A percentile compares a stretch with the other conserved stretches of the same genome.
These are phyloP conservation scores for Pseudohalonectria lignicola DNA, from an alignment of 2,329 filamentous ascomycete genomes.

Conservation along the genomic window DNA sequence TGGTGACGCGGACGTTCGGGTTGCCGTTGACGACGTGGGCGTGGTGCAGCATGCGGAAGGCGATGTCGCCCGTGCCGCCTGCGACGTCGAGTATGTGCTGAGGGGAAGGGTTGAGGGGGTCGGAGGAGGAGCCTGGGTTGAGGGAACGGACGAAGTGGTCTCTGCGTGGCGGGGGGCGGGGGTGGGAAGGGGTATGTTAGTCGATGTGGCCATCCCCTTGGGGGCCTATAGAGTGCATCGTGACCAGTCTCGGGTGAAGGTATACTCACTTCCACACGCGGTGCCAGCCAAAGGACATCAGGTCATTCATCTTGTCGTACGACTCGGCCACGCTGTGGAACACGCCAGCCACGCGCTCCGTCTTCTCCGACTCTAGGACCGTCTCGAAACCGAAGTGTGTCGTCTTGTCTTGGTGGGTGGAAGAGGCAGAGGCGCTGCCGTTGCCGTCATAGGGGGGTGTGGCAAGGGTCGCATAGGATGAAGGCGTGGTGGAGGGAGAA, in stretches of 20 bases:
- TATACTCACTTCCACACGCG: slow-evolving; percentile 71
- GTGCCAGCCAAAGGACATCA: slow-evolving; percentile 97
- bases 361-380: slow-evolving; percentile 69
- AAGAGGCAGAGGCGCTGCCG: not conserved
- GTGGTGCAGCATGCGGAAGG: slow-evolving; percentile 90
- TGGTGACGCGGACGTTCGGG: slow-evolving; percentile 70
- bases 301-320: slow-evolving; percentile 98
- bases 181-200: not conserved
- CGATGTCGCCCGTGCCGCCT: slow-evolving; percentile 94
- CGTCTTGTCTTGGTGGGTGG: slow-evolving; percentile 16
- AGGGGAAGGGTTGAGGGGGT: slow-evolving; percentile 29
- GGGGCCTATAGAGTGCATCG: slow-evolving; percentile 3
- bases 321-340: slow-evolving; percentile 91
- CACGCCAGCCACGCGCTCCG: slow-evolving; percentile 62
- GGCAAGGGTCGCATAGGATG: too few species aligned
- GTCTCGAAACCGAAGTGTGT: slow-evolving; percentile 92
- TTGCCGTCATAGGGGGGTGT: not conserved
- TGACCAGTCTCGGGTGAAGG: too few species aligned
- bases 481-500: not conserved
- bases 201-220: not conserved
- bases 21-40: slow-evolving; percentile 73
- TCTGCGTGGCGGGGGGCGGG: slow-evolving; percentile 20
- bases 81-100: slow-evolving; percentile 89
- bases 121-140: slow-evolving; percentile 59
- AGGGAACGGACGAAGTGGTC: slow-evolving; percentile 90